Evolutionary conservation across 331 rosid species (phyloP), one percentile per base, ranked within the genome.

Genomic region (Saraca asoca): DNA sequence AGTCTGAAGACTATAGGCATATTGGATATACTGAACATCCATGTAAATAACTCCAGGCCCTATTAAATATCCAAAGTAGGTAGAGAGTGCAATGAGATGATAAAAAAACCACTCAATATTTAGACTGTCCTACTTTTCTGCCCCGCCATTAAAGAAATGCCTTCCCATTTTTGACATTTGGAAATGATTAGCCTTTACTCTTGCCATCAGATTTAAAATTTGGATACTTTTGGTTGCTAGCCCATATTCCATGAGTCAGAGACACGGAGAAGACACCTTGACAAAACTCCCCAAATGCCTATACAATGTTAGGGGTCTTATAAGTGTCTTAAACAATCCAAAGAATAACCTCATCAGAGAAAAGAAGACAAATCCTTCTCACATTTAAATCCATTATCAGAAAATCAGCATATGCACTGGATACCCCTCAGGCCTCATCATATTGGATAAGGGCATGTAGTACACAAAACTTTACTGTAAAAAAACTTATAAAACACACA

Each of bases 291-390:
- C 13, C 49, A 4, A 43, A 43, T 12, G 12, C 15, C 15, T 3
- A 43, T 43, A 2, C 5, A 11, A 43, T 43, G n/a, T 2, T 12
- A 39, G 11, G 14, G 49, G 5, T 12, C 9, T 0, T 12, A 12
- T 10, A 43, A 43, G n/a, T 12, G 4, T 11, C 49, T 43, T 43
- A n/a, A 43, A 43, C n/a, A 43, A 12, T 43, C 49, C 49, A 51
- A 72, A 38, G 13, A 17, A 6, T 13, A n/a, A 5, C 38, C 48
- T 72, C 45, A 72, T 55, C 50, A 72, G 42, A 54, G 24, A 20
- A 10, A 42, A 19, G 16, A 15, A 52, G 51, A 15, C 24, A 53
- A 53, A n/a, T 43, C 12, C 33, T 8, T 43, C 15, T 3, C 13
- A 54, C 5, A n/a, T 9, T 13, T n/a, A 50, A 42, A 51, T 14